Evolutionary conservation across 345 rosid species (phyloP).

Genomic region (Salix udensis): DNA sequence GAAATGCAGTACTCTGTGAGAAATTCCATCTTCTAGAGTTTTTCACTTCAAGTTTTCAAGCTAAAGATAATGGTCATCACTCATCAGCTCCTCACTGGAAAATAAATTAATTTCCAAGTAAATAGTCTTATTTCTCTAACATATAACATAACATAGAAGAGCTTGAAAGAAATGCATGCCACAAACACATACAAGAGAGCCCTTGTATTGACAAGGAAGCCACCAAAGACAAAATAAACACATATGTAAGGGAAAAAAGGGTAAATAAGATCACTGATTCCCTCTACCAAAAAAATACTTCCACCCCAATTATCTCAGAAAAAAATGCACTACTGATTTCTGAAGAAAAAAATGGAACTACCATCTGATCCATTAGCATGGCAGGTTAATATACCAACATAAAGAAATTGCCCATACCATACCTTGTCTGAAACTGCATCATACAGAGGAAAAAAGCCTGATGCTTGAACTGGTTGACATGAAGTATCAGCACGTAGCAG

Average conservation of each 20-base stretch:
- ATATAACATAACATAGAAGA: neutral
- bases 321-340: neutral
- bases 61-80: neutral
- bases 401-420: constrained; percentile 6
- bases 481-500: constrained; percentile 28
- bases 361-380: neutral
- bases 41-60: neutral
- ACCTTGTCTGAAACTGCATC: constrained; percentile 40
- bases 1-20: too few relatives aligned
- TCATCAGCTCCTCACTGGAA: neutral
- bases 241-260: neutral
- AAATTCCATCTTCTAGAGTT: too few relatives aligned
- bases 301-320: neutral
- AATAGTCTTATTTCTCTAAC: neutral
- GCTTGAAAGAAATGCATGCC: neutral
- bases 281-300: neutral
- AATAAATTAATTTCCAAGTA: neutral
- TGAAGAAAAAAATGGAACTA: neutral
- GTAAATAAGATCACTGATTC: neutral
- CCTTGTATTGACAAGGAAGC: neutral
- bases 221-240: neutral
- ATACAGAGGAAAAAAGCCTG: constrained; percentile 32
- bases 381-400: neutral
- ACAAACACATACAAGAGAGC: neutral
- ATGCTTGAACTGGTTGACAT: constrained; percentile 28